Base-by-base conservation (phyloP, 352 stramenopile species). In the Globisporangium cylindrosporum region DNA sequence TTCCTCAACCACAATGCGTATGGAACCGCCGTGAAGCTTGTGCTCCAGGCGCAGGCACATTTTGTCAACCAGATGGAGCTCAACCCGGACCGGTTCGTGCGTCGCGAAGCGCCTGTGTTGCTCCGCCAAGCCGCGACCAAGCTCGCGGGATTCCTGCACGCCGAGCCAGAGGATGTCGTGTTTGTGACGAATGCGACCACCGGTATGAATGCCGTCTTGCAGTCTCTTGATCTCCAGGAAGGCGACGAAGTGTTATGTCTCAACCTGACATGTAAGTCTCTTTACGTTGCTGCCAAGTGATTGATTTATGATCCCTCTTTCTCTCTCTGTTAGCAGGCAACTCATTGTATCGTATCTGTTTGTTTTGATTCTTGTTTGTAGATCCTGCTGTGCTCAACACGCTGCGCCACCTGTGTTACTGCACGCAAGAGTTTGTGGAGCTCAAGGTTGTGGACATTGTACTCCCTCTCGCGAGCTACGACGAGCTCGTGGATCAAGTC, bases 11-110 rank as follows among this genome's bases (percentile, higher is more conserved):
- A 93, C 60, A 93, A 92, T 72, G 80, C 82, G 34, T 95, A 89
- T 69, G 88, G 88, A 64, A 88, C 88, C 55, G 76, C 88, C 0
- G 82, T 81, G 22, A 90, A 89, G 66, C 78, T 81, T 61, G 88
- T 95, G 18, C 84, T 95, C 61, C 84, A 92, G 68, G 88, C 88
- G 34, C 88, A 95, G 27, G 86, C 86, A 14, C 83, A 93, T 67
- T 93, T 93, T 66, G 85, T 93, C 25, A 93, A 92, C 75, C 86
- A 90, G 76, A 94, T 95, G 88, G 88, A 95, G 73, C 83, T 82
- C 72, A 94, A 94, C 43, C 88, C 88, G 4, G 88, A 95, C 67
- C 77, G 86, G n/a, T 95, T 93, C 71, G 82, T 94, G 70, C 84
- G 88, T 3, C 82, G 80, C 41, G 88, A 95, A 61, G 72, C 73